Conservation (phyloP, 495 filamentous ascomycete genomes). For the Penicillium pancosmium region DNA sequence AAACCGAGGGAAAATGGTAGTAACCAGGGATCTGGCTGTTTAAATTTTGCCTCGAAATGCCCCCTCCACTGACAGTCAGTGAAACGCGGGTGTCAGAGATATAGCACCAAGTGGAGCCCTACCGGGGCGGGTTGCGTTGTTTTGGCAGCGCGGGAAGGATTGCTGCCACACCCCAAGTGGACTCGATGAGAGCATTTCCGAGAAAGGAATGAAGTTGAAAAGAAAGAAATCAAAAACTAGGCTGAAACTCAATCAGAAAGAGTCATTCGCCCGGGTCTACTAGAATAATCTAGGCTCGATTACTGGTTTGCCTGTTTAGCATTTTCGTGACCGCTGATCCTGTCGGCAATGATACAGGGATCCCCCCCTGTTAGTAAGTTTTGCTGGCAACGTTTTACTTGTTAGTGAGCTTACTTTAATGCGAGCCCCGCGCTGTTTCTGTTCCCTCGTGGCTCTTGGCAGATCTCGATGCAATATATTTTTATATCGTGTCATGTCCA, state of each 20-base stretch:
- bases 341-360: conserved; percentile 9
- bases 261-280: background rate
- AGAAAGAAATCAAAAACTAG: background rate
- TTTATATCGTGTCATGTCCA: conserved; percentile 9
- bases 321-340: conserved; percentile 1
- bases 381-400: conserved; percentile 6
- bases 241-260: conserved; percentile 5
- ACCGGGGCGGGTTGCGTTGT: background rate
- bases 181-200: no score
- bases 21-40: background rate
- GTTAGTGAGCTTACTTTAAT: conserved; percentile 19
- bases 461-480: conserved; percentile 2
- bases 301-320: background rate
- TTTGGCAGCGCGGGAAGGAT: background rate
- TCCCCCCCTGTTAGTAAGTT: background rate
- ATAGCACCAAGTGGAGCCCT: conserved; percentile 9
- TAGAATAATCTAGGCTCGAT: background rate
- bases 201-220: no score
- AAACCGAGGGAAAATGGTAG: background rate
- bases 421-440: conserved; percentile 7
- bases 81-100: conserved; percentile 21
- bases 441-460: conserved; percentile 10
- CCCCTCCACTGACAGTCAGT: background rate
- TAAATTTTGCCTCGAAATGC: background rate
- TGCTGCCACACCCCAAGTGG: background rate